Base-by-base conservation (phyloP, 1,139 yeast genomes). In the Blastobotrys proliferans region DNA sequence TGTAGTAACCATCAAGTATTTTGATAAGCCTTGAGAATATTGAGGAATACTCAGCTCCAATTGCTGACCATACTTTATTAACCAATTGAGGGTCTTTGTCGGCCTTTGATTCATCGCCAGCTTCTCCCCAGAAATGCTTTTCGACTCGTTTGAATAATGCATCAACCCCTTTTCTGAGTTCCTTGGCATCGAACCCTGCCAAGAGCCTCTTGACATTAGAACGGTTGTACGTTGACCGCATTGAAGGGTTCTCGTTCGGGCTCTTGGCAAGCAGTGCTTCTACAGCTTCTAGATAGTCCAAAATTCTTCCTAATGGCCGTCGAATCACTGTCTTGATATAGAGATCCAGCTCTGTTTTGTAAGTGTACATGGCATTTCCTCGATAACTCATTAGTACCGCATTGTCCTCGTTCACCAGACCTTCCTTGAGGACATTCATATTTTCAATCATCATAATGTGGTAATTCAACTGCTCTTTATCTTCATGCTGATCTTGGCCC, bases 361-460 rank as follows among this genome's bases (percentile, higher is more conserved):
- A 73, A 2, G 64, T 55, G 6, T 61, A 55, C 44, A 61, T 62
- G 3, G 73, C 64, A 8, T 52, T 49, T 11, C 51, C 39, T 67
- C 63, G 20, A 59, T 62, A 30, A 58, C 56, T 32, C 33, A 54
- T 53, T 13, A 60, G 46, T 20, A 64, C 63, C 0, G 56, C 50
- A 14, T 63, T 62, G 28, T 56, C 57, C 17, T 63, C 56, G 28
- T 59, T 64, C 44, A 69, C 58, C 38, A 77, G 62, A 40, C 75
- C 77, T 47, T 80, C 83, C 32, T 71, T 62, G 28, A 83, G 62
- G 60, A 76, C 76, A 55, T 76, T 74, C 53, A 79, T 70, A 56
- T 85, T 85, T 52, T 81, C 81, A 38, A 83, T 66, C 53, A 82
- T 69, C 43, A 80, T 73, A 21, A 83, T 73, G 52, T 78, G 77